Conservation (phyloP, 1,139 yeast genomes). For the Protomyces gravidus region DNA sequence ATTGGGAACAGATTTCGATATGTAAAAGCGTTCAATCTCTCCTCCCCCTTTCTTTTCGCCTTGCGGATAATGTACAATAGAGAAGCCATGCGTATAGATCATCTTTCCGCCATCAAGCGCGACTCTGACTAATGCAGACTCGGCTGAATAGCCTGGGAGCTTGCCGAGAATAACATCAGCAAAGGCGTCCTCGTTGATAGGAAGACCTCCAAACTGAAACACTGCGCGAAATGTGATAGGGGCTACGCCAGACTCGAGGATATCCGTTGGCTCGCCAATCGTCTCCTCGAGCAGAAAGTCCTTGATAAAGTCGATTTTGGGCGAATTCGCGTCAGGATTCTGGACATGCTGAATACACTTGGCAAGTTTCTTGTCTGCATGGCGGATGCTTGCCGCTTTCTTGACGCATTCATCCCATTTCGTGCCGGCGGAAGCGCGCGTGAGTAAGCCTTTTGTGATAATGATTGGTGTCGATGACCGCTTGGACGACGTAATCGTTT, state of each 20-base stretch:
- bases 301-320: constrained; percentile 7
- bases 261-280: constrained; percentile 1
- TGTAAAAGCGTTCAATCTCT: background rate
- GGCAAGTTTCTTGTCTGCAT: constrained; percentile 5
- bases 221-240: constrained; percentile 3
- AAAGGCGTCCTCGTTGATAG: background rate
- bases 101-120: background rate
- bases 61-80: constrained; percentile 11
- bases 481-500: background rate
- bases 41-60: background rate
- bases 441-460: constrained; percentile 8
- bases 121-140: background rate
- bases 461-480: constrained; percentile 8
- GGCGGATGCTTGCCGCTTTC: background rate
- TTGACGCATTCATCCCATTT: constrained; percentile 9
- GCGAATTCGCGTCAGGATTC: background rate
- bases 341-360: constrained; percentile 12
- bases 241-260: constrained; percentile 14
- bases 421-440: constrained; percentile 5
- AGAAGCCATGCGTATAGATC: constrained; percentile 19
- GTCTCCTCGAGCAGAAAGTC: constrained; percentile 6
- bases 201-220: background rate
- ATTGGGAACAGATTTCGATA: background rate
- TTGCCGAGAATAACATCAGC: background rate
- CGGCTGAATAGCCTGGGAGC: background rate